Conservation (phyloP, 2,329 filamentous ascomycete genomes). For the Cercospora citrullina region DNA sequence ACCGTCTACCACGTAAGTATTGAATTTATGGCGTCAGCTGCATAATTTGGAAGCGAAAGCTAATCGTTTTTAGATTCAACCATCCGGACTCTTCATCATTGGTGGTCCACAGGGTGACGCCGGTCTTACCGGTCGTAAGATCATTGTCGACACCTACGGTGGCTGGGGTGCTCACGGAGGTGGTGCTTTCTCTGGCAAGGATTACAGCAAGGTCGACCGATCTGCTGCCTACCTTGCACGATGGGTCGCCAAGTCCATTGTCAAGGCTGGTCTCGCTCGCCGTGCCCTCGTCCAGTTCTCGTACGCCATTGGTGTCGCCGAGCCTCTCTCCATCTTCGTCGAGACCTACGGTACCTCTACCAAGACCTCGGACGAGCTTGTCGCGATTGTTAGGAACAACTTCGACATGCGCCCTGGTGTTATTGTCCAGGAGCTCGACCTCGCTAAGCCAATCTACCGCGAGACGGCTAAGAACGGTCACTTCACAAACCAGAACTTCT, state of each 20-base stretch:
- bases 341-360: conserved; percentile 94
- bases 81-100: conserved; percentile 97
- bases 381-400: conserved; percentile 91
- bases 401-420: conserved; percentile 98
- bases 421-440: conserved; percentile 95
- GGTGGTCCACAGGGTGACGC: conserved; percentile 98
- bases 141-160: conserved; percentile 99
- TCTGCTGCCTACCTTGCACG: conserved; percentile 95
- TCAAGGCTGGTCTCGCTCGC: conserved; percentile 82
- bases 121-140: conserved; percentile 98
- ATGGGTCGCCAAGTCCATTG: conserved; percentile 99
- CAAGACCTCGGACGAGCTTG: conserved; percentile 87
- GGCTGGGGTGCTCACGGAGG: conserved; percentile 99
- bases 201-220: conserved; percentile 99
- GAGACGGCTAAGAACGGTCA: conserved; percentile 99
- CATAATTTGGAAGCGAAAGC: background rate
- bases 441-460: conserved; percentile 95
- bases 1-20: conserved; percentile 87
- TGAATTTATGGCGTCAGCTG: background rate
- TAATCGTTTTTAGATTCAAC: conserved; percentile 69
- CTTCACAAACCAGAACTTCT: conserved; percentile 98
- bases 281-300: conserved; percentile 96
- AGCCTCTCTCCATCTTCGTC: conserved; percentile 97
- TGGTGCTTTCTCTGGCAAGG: conserved; percentile 99
- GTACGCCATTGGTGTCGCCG: conserved; percentile 97